Percentiles rank a stretch among this genome's conserved stretches.
Evolutionary conservation across 2,329 filamentous ascomycete genomes (phyloP).

Genomic region (Aspergillus versicolor): DNA sequence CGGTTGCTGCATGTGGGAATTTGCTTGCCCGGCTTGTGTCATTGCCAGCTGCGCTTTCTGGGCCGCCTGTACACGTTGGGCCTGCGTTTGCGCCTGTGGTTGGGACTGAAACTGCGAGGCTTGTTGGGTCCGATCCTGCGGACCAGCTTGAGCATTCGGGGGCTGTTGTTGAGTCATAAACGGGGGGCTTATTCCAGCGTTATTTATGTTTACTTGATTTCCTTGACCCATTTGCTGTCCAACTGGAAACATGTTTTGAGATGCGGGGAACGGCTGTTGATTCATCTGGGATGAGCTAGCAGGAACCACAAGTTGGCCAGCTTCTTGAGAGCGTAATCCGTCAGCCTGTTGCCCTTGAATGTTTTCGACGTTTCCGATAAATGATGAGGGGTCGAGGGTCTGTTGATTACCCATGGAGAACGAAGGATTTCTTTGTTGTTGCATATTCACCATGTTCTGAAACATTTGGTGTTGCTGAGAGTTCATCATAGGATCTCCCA

Average conservation of each 20-base stretch:
- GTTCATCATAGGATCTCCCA: slow-evolving; percentile 40
- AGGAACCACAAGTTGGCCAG: slow-evolving; percentile 63
- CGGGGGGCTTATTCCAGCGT: slow-evolving; percentile 39
- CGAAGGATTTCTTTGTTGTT: slow-evolving; percentile 28
- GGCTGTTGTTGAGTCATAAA: slow-evolving; percentile 45
- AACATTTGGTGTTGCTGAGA: slow-evolving; percentile 41
- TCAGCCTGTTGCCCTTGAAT: slow-evolving; percentile 62
- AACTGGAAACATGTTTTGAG: slow-evolving; percentile 42
- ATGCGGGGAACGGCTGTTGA: slow-evolving; percentile 40
- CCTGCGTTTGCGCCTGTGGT: slow-evolving; percentile 40
- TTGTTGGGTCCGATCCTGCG: slow-evolving; percentile 44
- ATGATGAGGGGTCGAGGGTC: slow-evolving; percentile 35
- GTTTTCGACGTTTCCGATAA: slow-evolving; percentile 52
- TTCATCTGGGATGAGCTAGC: slow-evolving; percentile 58
- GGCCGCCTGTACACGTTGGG: slow-evolving; percentile 44
- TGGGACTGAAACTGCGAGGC: slow-evolving; percentile 33
- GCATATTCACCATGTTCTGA: slow-evolving; percentile 42
- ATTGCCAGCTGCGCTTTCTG: slow-evolving; percentile 48
- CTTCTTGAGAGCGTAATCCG: slow-evolving; percentile 60
- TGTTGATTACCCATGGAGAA: slow-evolving; percentile 35
- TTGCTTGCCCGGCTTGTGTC: slow-evolving; percentile 46
- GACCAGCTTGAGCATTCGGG: slow-evolving; percentile 42
- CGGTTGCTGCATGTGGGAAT: slow-evolving; percentile 37
- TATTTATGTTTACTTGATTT: slow-evolving; percentile 36
- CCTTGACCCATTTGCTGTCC: slow-evolving; percentile 43